Conservation (phyloP, 1,284 basidiomycete species). For the Sanghuangporus sanghuang region DNA sequence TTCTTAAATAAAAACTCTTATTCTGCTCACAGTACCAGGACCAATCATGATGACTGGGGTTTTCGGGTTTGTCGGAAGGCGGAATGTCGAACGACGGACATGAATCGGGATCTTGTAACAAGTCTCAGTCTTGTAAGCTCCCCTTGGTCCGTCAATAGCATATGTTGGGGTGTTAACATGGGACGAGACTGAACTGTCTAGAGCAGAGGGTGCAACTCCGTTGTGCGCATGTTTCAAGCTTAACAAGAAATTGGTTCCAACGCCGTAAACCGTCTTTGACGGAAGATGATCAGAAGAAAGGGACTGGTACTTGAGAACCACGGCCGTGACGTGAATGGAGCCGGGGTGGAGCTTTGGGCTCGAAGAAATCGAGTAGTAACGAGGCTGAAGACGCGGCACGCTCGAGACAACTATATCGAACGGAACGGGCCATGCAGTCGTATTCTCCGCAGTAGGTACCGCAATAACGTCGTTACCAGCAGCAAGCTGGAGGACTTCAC, state of each 20-base stretch:
- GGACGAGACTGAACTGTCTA: slow-evolving; percentile 30
- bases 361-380: slow-evolving; percentile 98
- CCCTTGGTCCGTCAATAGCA: slow-evolving; percentile 84
- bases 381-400: slow-evolving; percentile 89
- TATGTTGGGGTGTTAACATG: slow-evolving; percentile 64
- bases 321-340: slow-evolving; percentile 91
- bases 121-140: slow-evolving; percentile 68
- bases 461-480: slow-evolving; percentile 70
- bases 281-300: slow-evolving; percentile 44
- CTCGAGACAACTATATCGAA: slow-evolving; percentile 95
- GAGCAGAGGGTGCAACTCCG: slow-evolving; percentile 43
- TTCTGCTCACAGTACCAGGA: slow-evolving; percentile 82
- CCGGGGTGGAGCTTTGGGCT: slow-evolving; percentile 88
- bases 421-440: slow-evolving; percentile 87
- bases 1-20: background rate
- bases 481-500: slow-evolving; percentile 86
- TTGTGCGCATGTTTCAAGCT: slow-evolving; percentile 82
- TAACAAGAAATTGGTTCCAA: slow-evolving; percentile 88
- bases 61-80: slow-evolving; percentile 95
- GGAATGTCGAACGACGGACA: slow-evolving; percentile 93
- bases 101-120: slow-evolving; percentile 89
- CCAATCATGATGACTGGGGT: slow-evolving; percentile 99
- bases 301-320: slow-evolving; percentile 89
- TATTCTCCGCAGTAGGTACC: slow-evolving; percentile 59
- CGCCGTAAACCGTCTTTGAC: slow-evolving; percentile 73